Evolutionary conservation across 1,139 yeast genomes (phyloP).

Genomic region (Saccharomycopsis phalli): DNA sequence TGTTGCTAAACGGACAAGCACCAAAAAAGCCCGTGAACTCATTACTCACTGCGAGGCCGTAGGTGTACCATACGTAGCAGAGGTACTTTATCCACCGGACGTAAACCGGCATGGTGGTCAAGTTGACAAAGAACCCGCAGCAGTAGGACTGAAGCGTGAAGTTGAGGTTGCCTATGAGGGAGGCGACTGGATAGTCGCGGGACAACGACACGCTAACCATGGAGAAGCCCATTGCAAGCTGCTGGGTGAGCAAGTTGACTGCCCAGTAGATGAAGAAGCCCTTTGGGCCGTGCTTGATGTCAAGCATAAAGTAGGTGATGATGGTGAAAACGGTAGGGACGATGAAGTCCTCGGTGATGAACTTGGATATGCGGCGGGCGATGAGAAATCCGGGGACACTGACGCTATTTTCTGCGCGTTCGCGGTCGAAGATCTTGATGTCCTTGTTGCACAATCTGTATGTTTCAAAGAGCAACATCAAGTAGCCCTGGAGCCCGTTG

Average conservation of each 20-base stretch:
- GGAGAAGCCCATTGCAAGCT: slow-evolving; percentile 49
- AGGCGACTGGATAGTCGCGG: slow-evolving; percentile 56
- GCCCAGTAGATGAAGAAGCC: slow-evolving; percentile 59
- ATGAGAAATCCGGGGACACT: slow-evolving; percentile 57
- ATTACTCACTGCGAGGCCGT: slow-evolving; percentile 60
- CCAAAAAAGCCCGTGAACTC: slow-evolving; percentile 57
- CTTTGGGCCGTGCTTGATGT: slow-evolving; percentile 42
- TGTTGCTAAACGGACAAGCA: slow-evolving; percentile 39
- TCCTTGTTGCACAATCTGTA: slow-evolving; percentile 65
- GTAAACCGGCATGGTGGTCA: slow-evolving; percentile 70
- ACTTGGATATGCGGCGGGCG: slow-evolving; percentile 58
- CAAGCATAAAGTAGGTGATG: slow-evolving; percentile 73
- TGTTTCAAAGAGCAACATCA: slow-evolving; percentile 62
- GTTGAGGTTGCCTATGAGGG: slow-evolving; percentile 52
- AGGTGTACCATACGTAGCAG: slow-evolving; percentile 70
- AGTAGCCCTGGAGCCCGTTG: slow-evolving; percentile 58
- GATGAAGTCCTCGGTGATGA: slow-evolving; percentile 62
- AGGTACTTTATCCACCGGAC: slow-evolving; percentile 77
- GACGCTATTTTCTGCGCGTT: slow-evolving; percentile 64
- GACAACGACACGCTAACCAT: slow-evolving; percentile 49
- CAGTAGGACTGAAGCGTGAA: slow-evolving; percentile 71
- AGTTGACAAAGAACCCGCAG: slow-evolving; percentile 74
- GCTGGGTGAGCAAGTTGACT: slow-evolving; percentile 45
- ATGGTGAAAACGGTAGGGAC: slow-evolving; percentile 50
- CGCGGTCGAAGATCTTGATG: slow-evolving; percentile 62